Conservation (phyloP, 805 yeast genomes). For the Wickerhamiella allomyrinae region DNA sequence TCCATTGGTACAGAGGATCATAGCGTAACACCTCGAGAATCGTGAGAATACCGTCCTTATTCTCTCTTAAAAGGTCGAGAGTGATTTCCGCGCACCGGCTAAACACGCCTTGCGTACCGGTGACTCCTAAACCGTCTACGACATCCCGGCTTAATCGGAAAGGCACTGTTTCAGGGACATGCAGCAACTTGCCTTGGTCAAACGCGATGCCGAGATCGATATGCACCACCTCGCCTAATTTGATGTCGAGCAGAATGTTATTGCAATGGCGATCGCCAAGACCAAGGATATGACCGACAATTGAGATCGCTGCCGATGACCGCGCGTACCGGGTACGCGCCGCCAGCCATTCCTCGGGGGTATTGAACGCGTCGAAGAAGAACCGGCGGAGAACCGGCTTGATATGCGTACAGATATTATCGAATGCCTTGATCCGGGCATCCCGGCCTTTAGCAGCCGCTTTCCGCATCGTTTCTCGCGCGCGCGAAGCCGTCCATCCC, state of each 20-base stretch:
- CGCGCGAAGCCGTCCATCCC: constrained; percentile 36
- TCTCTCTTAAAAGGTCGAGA: constrained; percentile 47
- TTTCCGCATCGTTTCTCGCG: constrained; percentile 32
- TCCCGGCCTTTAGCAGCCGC: constrained; percentile 29
- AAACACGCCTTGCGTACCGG: constrained; percentile 73
- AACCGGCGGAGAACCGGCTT: constrained; percentile 57
- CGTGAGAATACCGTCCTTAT: constrained; percentile 57
- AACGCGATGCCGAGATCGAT: constrained; percentile 94
- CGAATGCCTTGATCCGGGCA: constrained; percentile 24
- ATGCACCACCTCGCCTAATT: constrained; percentile 86
- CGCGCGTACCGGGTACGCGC: constrained; percentile 51
- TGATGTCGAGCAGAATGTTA: constrained; percentile 66
- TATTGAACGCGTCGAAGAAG: constrained; percentile 50
- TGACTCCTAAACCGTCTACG: constrained; percentile 82
- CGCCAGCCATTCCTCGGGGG: constrained; percentile 62
- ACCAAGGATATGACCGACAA: constrained; percentile 79
- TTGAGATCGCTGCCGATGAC: constrained; percentile 73
- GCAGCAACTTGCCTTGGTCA: constrained; percentile 75
- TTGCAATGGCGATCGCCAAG: constrained; percentile 92
- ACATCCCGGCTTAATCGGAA: constrained; percentile 82
- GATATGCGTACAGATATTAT: constrained; percentile 34
- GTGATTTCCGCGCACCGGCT: constrained; percentile 60
- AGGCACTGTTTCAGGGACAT: constrained; percentile 89
- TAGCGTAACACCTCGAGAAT: constrained; percentile 74
- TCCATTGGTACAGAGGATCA: constrained; percentile 92